phyloP scores from a whole-genome alignment of 768 basidiomycete genomes.

The Crassisporium funariophilum region DNA sequence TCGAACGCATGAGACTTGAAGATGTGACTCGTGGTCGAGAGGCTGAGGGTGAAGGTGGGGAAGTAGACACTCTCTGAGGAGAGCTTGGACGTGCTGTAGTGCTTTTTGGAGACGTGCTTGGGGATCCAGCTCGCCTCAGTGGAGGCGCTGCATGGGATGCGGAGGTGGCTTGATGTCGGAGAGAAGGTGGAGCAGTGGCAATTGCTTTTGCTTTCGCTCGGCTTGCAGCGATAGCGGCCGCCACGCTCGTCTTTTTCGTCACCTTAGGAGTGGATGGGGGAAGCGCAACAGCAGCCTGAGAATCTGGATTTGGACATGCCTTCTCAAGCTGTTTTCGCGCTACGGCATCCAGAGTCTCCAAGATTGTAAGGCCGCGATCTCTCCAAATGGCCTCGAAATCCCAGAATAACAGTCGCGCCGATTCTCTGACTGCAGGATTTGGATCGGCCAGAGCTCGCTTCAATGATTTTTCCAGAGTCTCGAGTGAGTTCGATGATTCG shows the following conservation, averaged over 20 bases:
- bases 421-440: slow-evolving; percentile 79
- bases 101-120: slow-evolving; percentile 40
- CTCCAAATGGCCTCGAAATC: slow-evolving; percentile 75
- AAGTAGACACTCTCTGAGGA: slow-evolving; percentile 48
- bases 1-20: slow-evolving; percentile 44
- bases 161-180: slow-evolving; percentile 83
- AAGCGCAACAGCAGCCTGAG: slow-evolving; percentile 39
- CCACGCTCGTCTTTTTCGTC: slow-evolving; percentile 78
- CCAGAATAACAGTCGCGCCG: slow-evolving; percentile 78
- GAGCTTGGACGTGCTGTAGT: slow-evolving; percentile 45
- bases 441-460: slow-evolving; percentile 76
- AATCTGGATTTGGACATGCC: slow-evolving; percentile 65
- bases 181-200: slow-evolving; percentile 76
- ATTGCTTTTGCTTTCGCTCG: slow-evolving; percentile 86
- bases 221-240: slow-evolving; percentile 88
- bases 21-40: slow-evolving; percentile 45
- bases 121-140: slow-evolving; percentile 45
- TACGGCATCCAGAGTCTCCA: slow-evolving; percentile 65
- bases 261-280: slow-evolving; percentile 56
- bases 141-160: slow-evolving; percentile 56
- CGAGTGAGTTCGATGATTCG: slow-evolving; percentile 68
- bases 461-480: slow-evolving; percentile 72
- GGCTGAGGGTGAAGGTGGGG: slow-evolving; percentile 49
- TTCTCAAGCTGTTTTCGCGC: slow-evolving; percentile 87
- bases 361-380: slow-evolving; percentile 61